Evolutionary conservation across 352 stramenopile species (phyloP).

Genomic region (Phytophthora cactorum): DNA sequence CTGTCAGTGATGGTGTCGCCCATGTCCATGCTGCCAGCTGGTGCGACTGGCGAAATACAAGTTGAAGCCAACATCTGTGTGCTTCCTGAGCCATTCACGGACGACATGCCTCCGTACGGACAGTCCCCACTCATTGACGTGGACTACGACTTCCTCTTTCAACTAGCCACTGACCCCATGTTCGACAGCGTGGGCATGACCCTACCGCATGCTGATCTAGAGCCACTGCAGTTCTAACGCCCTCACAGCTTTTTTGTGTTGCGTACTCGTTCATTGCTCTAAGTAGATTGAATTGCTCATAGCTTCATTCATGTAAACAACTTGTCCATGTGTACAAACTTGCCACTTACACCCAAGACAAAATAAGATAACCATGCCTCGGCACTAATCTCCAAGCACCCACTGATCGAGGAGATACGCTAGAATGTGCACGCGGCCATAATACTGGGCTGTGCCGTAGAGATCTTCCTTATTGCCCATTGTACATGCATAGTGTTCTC

Average conservation of each 20-base stretch:
- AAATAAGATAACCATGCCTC: not conserved
- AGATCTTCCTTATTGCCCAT: constrained; percentile 13
- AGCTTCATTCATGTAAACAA: constrained; percentile 7
- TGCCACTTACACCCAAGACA: constrained; percentile 9
- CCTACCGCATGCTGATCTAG: constrained; percentile 17
- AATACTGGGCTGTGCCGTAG: constrained; percentile 25
- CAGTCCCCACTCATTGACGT: constrained; percentile 16
- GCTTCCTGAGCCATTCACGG: constrained; percentile 16
- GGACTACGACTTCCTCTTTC: constrained; percentile 19
- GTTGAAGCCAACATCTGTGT: constrained; percentile 31
- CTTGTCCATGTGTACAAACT: not conserved
- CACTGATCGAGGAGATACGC: constrained; percentile 20
- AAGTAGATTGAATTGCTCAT: constrained; percentile 16
- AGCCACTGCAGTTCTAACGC: constrained; percentile 27
- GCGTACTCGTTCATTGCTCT: constrained; percentile 2
- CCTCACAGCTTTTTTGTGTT: not conserved
- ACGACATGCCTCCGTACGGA: constrained; percentile 13
- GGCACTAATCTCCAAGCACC: constrained; percentile 2
- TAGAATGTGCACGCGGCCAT: constrained; percentile 28
- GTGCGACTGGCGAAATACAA: constrained; percentile 34
- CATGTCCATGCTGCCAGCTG: constrained; percentile 9
- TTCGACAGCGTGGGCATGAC: constrained; percentile 30
- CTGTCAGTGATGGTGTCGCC: constrained; percentile 30
- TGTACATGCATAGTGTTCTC: constrained; percentile 14
- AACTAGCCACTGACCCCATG: constrained; percentile 21